Conservation (phyloP, 352 stramenopile species). For the Phytophthora macrochlamydospora region DNA sequence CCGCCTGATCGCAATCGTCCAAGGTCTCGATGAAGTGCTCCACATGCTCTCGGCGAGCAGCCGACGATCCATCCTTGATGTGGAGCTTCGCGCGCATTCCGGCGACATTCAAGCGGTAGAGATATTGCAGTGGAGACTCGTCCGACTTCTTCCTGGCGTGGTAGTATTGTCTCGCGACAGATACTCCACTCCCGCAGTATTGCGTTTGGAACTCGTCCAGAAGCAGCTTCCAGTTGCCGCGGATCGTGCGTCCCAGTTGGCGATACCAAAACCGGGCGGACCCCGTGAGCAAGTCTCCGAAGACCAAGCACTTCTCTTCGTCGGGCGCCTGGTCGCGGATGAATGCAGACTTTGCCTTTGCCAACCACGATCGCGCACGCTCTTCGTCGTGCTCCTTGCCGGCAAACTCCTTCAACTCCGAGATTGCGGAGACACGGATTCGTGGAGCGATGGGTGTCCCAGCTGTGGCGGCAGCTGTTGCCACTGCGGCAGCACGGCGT, state of each 20-base stretch:
- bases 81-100: conserved; percentile 7
- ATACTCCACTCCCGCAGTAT: conserved; percentile 8
- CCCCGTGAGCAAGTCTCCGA: conserved; percentile 4
- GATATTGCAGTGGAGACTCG: conserved; percentile 11
- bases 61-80: neutral
- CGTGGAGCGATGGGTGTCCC: neutral
- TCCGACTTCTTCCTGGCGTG: conserved; percentile 7
- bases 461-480: neutral
- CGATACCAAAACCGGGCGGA: conserved; percentile 7
- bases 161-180: conserved; percentile 10
- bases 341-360: conserved; percentile 13
- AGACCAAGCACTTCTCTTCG: conserved; percentile 3
- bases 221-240: neutral
- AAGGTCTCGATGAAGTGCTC: conserved; percentile 23
- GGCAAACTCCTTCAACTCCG: conserved; percentile 7
- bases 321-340: conserved; percentile 2
- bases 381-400: conserved; percentile 6
- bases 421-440: conserved; percentile 5
- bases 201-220: conserved; percentile 2
- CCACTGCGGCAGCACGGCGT: neutral
- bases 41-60: conserved; percentile 9
- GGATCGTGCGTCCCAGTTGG: neutral
- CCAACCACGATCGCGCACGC: neutral
- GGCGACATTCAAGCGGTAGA: conserved; percentile 8
- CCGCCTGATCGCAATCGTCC: conserved; percentile 5